Evolutionary conservation across 2,329 filamentous ascomycete species (phyloP), one percentile per base, ranked within the genome.

Genomic region (Colletotrichum sp.): DNA sequence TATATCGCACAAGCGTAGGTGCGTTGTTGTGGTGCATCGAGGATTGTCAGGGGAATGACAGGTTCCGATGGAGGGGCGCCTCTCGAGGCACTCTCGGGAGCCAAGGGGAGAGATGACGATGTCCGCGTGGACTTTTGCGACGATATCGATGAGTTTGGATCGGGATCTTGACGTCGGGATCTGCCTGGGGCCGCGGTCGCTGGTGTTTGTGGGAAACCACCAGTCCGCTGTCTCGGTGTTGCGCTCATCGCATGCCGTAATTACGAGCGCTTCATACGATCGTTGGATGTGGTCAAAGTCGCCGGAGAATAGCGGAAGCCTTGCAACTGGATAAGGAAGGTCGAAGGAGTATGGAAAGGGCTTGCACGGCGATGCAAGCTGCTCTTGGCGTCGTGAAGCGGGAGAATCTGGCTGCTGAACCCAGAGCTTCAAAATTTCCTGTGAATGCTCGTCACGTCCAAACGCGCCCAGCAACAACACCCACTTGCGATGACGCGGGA

Each of bases 11-110:
- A 91, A 64, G 95, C 93, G 83, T 98, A 98, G 80, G 98, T 91
- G 72, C 97, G 92, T 86, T 99, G 97, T 69, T 95, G 95, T 8
- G 97, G 96, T 62, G 95, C 95, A 87, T 99, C 96, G 84, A 99
- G 90, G 63, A 98, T 87, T 78, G 92, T 91, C 78, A 95, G 88
- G 15, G 97, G 94, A 81, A 99, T 96, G 72, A 98, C 86, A 39
- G 97, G 96, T 69, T 87, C 82, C 71, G 82, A 78, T 63, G 78
- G 74, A 59, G 75, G 39, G 32, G 34, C 57, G 22, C 55, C 55
- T 78, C 69, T 63, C 34, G 81, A 75, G 29, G 80, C 80, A 78
- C 85, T 86, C 72, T 88, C 87, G 55, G 88, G 90, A 13, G 89
- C 90, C 15, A 86, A 83, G 70, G 89, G 90, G 9, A 91, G 82